Percentiles rank a stretch among this genome's conserved stretches.
Conservation (phyloP, 768 basidiomycete genomes). For the Leccinum obscurum region DNA sequence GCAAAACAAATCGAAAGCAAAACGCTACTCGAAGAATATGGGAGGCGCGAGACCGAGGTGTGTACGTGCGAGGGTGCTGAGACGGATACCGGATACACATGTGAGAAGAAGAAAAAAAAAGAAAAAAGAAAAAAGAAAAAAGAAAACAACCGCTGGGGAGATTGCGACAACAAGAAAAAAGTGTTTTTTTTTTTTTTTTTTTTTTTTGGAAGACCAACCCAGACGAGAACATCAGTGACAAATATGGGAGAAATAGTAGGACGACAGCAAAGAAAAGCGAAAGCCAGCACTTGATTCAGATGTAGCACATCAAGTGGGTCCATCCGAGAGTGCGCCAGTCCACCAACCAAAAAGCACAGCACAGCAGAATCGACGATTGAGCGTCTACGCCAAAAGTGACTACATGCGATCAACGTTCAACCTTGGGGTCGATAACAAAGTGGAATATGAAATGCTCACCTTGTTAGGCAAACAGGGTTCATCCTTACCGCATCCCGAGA, state of each 20-base stretch:
- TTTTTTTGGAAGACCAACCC: not conserved
- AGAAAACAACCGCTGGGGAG: not conserved
- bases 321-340: not conserved
- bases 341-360: not conserved
- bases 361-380: not conserved
- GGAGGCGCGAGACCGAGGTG: not conserved
- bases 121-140: not conserved
- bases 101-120: not conserved
- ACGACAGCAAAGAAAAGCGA: not conserved
- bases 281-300: not conserved
- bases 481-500: not conserved
- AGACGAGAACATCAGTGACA: not conserved
- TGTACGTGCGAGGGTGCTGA: not conserved
- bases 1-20: not conserved
- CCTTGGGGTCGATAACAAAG: not conserved
- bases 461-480: not conserved
- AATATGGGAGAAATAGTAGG: not conserved
- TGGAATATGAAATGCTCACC: not conserved
- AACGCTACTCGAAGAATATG: not conserved
- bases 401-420: not conserved
- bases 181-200: not conserved
- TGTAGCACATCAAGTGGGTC: not conserved
- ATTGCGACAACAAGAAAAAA: not conserved
- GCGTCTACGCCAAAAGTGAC: not conserved
- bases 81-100: not conserved